Evolutionary conservation across 176 grass and related monocot genomes (phyloP), one percentile per base, ranked within the genome.

Genomic region (Hordeum vulgare): DNA sequence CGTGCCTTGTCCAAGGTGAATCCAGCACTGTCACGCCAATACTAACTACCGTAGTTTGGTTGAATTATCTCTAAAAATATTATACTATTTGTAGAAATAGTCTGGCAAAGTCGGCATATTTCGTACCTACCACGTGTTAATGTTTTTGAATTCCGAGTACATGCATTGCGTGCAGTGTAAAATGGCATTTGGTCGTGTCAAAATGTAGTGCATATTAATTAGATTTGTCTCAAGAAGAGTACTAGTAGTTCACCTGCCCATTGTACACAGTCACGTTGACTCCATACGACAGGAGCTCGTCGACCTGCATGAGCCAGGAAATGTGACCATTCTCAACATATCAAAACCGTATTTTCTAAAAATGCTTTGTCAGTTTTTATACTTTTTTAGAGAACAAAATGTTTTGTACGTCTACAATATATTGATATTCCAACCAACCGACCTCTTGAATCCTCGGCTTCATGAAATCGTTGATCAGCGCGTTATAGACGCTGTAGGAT

Each of bases 401-500:
- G n/a, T n/a, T n/a, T n/a, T n/a, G n/a, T n/a, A n/a, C n/a, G n/a
- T n/a, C n/a, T n/a, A n/a, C n/a, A 71, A 71, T 44, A 18, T 74
- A 27, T 3, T 68, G 21, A 45, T 66, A 11, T 41, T 6, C 7
- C 4, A n/a, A n/a, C n/a, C 31, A 17, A 31, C 13, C 21, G 34
- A 81, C 95, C 92, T 97, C 95, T 18, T 81, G 51, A 29, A 97
- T 89, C 76, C 92, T 91, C 57, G 95, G 95, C 68, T 94, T 97
- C 92, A 97, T 93, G 79, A 94, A 89, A 26, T 97, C 95, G 27
- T 87, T 86, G 9, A 81, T 77, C 68, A 97, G 58, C 33, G 90
- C 84, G 11, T 34, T n/a, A 59, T 91, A 97, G 47, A 92, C 95
- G 3, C 45, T 34, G 31, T 61, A 34, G 2, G 73, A 81, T 21